phyloP scores from a whole-genome alignment of 306 rosid species.

The Hylodesmum podocarpum region DNA sequence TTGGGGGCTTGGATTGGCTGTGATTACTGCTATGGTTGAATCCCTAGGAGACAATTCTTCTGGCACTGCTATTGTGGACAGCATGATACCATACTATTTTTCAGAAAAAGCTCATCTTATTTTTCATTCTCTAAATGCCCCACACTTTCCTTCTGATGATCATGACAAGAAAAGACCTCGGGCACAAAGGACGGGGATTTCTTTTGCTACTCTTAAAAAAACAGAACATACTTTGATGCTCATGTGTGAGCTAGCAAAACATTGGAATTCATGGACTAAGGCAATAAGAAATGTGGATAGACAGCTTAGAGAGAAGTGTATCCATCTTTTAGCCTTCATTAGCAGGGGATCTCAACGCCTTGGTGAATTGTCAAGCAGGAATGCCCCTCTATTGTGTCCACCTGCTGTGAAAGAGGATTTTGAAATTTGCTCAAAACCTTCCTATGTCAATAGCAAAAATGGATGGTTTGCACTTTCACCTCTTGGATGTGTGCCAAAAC shows the following conservation, averaged over 20 bases:
- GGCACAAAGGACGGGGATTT: conserved; percentile 59
- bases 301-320: conserved; percentile 81
- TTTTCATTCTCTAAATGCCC: conserved; percentile 71
- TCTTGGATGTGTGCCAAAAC: conserved; percentile 62
- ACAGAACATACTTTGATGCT: conserved; percentile 83
- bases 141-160: conserved; percentile 67
- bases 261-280: conserved; percentile 82
- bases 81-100: conserved; percentile 71
- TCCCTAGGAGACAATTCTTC: conserved; percentile 80
- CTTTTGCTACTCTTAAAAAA: conserved; percentile 68
- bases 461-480: conserved; percentile 94
- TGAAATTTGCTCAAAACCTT: conserved; percentile 61
- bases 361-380: conserved; percentile 54
- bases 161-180: conserved; percentile 81
- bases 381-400: conserved; percentile 67
- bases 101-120: conserved; percentile 70
- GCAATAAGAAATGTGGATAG: conserved; percentile 68
- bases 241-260: conserved; percentile 82
- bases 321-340: conserved; percentile 91
- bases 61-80: conserved; percentile 69
- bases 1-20: conserved; percentile 90
- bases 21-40: conserved; percentile 83
- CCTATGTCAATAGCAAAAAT: conserved; percentile 63
- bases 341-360: conserved; percentile 73
- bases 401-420: conserved; percentile 82